Conservation (phyloP, 2,329 filamentous ascomycete genomes). For the Dactylella cylindrospora region DNA sequence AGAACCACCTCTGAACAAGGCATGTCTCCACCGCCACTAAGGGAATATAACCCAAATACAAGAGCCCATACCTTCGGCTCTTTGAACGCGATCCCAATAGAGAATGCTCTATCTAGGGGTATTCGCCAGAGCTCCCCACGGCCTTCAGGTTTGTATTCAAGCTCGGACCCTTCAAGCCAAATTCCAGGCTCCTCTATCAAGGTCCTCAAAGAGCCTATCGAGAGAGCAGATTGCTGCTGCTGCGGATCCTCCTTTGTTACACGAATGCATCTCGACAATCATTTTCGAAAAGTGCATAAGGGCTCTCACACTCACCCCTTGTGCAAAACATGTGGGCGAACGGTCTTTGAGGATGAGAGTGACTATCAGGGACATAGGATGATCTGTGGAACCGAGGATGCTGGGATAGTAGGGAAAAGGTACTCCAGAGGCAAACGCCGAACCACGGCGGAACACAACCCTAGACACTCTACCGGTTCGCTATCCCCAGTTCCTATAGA, state of each 20-base stretch:
- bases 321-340: too few species aligned
- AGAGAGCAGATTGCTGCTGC: constrained; percentile 26
- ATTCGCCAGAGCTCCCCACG: neutral
- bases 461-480: constrained; percentile 26
- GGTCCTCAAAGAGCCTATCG: neutral
- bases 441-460: too few species aligned
- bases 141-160: constrained; percentile 1
- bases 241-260: constrained; percentile 14
- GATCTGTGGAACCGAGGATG: too few species aligned
- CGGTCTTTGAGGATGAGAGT: too few species aligned
- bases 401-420: too few species aligned
- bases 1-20: neutral
- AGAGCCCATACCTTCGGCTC: neutral
- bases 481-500: constrained; percentile 22
- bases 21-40: constrained; percentile 8
- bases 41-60: too few species aligned
- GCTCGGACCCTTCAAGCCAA: constrained; percentile 20
- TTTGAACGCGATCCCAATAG: neutral
- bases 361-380: too few species aligned
- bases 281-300: constrained; percentile 22
- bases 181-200: neutral
- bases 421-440: too few species aligned
- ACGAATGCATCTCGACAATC: constrained; percentile 3
- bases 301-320: constrained; percentile 24
- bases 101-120: neutral